These are phyloP conservation scores for Botryotinia globosa DNA, from an alignment of 2,329 filamentous ascomycete species.

Conservation along the genomic window DNA sequence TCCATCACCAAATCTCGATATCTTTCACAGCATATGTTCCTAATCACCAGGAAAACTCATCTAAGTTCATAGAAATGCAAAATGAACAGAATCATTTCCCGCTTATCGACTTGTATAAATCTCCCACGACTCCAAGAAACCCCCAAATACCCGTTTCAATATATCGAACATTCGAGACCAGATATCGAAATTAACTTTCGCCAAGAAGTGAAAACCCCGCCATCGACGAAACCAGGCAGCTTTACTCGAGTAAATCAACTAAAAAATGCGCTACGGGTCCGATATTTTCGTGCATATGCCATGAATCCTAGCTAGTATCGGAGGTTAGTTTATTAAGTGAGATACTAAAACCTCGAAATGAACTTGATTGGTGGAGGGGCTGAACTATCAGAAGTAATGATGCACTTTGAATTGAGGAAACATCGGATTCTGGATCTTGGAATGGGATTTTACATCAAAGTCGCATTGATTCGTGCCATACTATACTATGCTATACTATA, in stretches of 20 bases:
- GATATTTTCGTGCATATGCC: neutral
- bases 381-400: neutral
- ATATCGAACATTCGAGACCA: neutral
- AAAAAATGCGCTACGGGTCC: neutral
- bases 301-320: neutral
- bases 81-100: rapidly evolving
- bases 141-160: neutral
- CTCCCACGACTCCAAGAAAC: neutral
- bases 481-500: neutral
- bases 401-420: neutral
- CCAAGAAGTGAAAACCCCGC: neutral
- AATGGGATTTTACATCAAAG: neutral
- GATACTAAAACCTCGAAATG: neutral
- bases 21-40: neutral
- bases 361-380: neutral
- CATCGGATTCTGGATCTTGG: too few relatives aligned
- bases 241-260: neutral
- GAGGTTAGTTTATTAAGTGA: neutral
- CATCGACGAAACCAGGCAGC: neutral
- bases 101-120: neutral
- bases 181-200: neutral
- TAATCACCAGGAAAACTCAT: neutral
- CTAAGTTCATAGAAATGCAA: neutral
- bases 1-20: neutral
- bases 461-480: neutral